Base-by-base conservation (phyloP, 176 grass and related monocot species). In the Rhynchospora breviuscula region DNA sequence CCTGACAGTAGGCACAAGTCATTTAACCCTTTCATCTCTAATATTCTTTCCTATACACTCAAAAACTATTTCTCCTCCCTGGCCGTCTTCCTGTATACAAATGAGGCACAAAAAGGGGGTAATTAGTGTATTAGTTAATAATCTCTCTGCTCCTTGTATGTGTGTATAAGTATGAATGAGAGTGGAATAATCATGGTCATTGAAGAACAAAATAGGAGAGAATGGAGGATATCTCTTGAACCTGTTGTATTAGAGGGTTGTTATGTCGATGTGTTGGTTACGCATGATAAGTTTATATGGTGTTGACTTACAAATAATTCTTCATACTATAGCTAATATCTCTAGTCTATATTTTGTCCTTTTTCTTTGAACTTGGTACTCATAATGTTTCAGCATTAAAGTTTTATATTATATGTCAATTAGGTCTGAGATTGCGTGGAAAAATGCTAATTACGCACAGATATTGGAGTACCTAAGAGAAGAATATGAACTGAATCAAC, bases 371-470 rank as follows among this genome's bases (percentile, higher is more conserved):
- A 76, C 19, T 54, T 76, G 72, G 72, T 54, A 54, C 48, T 54
- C 8, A 47, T 46, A 40, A 63, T 21, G 59, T 61, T 15, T 81
- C 40, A 44, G 10, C 45, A 63, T 63, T 21, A 21, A 44, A 7
- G n/a, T 12, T 12, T 81, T 81, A 6, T 83, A 44, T 78, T 82
- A 13, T 8, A 48, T 74, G 79, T 43, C 14, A 10, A 57, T 10
- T 84, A 97, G 91, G 87, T 97, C 94, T 19, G 94, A 97, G 89
- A 97, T 97, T 87, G 94, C 94, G 81, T 97, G 94, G 91, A 94
- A 94, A 91, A 97, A 94, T 90, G 87, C 94, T 72, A 97, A 97
- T 84, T 97, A 94, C 84, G 88, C 94, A 1, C 91, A 97, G 61
- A 94, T 97, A 84, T 70, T 97, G 76, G 94, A 97, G 85, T 94